A percentile compares a stretch with the other conserved stretches of the same genome.
phyloP scores from a whole-genome alignment of 768 basidiomycete genomes.

The Megacollybia marginata region DNA sequence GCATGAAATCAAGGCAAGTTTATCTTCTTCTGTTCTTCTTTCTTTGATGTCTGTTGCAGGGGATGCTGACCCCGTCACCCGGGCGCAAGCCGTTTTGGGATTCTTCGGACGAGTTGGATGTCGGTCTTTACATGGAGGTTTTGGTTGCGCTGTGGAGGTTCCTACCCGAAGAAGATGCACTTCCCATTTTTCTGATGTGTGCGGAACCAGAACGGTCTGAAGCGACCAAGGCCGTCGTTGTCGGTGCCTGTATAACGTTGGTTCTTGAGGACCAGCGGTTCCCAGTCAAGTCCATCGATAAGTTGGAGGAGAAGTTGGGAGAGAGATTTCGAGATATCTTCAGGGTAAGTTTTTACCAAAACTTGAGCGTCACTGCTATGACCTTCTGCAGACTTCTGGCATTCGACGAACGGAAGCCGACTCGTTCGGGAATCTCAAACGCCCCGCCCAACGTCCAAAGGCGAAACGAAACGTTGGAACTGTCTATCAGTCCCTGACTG shows the following conservation, averaged over 20 bases:
- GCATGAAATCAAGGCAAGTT: slow-evolving; percentile 68
- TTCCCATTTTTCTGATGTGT: slow-evolving; percentile 55
- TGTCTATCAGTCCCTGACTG: slow-evolving; percentile 45
- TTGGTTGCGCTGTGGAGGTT: slow-evolving; percentile 70
- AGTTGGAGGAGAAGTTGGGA: slow-evolving; percentile 36
- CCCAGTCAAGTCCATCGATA: slow-evolving; percentile 42
- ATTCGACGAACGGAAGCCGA: slow-evolving; percentile 58
- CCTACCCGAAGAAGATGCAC: slow-evolving; percentile 51
- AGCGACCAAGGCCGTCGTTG: slow-evolving; percentile 69
- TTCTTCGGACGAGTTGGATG: slow-evolving; percentile 59
- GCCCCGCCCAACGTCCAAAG: slow-evolving; percentile 50
- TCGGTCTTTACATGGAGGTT: slow-evolving; percentile 69
- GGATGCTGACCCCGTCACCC: slow-evolving; percentile 8
- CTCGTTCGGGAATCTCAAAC: slow-evolving; percentile 44
- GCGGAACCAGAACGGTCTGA: slow-evolving; percentile 74
- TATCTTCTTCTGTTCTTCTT: background rate
- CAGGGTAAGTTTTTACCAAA: slow-evolving; percentile 30
- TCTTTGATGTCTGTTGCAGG: slow-evolving; percentile 10
- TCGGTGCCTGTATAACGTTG: slow-evolving; percentile 67
- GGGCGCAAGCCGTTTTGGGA: slow-evolving; percentile 67
- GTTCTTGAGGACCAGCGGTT: slow-evolving; percentile 53
- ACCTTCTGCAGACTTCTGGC: slow-evolving; percentile 33
- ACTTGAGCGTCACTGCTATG: background rate
- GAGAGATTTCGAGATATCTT: slow-evolving; percentile 48
- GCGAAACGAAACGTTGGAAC: slow-evolving; percentile 41